phyloP scores from a whole-genome alignment of 1,139 yeast species.

The Geotrichum carabidarum region DNA sequence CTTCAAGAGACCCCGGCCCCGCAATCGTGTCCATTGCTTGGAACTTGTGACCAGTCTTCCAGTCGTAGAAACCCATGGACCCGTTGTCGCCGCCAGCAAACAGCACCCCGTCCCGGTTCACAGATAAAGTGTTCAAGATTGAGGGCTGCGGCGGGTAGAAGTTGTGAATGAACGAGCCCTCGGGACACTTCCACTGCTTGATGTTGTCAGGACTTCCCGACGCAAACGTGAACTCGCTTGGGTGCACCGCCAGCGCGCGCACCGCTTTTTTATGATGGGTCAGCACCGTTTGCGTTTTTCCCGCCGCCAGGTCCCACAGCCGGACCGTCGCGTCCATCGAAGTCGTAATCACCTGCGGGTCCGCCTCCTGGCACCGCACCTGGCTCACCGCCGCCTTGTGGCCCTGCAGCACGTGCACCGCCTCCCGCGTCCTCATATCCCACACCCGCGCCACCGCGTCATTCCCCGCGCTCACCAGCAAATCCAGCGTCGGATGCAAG shows the following conservation, averaged over 20 bases:
- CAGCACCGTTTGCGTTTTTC: constrained; percentile 53
- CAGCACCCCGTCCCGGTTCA: constrained; percentile 62
- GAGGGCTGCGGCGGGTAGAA: constrained; percentile 46
- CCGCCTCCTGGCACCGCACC: constrained; percentile 61
- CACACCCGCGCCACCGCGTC: constrained; percentile 85
- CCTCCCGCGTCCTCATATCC: constrained; percentile 81
- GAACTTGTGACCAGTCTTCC: constrained; percentile 59
- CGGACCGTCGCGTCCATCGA: constrained; percentile 82
- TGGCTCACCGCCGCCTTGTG: constrained; percentile 73
- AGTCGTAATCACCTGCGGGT: constrained; percentile 81
- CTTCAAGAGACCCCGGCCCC: constrained; percentile 64
- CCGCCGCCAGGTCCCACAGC: constrained; percentile 80
- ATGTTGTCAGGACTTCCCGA: constrained; percentile 76
- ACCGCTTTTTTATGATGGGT: constrained; percentile 86
- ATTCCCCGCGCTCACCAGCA: constrained; percentile 85
- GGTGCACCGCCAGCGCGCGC: constrained; percentile 66
- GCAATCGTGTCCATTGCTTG: constrained; percentile 52
- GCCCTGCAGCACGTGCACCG: constrained; percentile 75
- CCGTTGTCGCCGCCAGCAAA: constrained; percentile 89
- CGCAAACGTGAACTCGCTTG: constrained; percentile 69
- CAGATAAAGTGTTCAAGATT: constrained; percentile 64
- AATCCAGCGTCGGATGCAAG: constrained; percentile 79
- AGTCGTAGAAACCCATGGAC: constrained; percentile 69
- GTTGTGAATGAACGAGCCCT: constrained; percentile 62
- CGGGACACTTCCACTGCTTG: constrained; percentile 79